These are phyloP conservation scores for Rubia peregrina DNA, from an alignment of 305 asterid species.

Conservation along the genomic window DNA sequence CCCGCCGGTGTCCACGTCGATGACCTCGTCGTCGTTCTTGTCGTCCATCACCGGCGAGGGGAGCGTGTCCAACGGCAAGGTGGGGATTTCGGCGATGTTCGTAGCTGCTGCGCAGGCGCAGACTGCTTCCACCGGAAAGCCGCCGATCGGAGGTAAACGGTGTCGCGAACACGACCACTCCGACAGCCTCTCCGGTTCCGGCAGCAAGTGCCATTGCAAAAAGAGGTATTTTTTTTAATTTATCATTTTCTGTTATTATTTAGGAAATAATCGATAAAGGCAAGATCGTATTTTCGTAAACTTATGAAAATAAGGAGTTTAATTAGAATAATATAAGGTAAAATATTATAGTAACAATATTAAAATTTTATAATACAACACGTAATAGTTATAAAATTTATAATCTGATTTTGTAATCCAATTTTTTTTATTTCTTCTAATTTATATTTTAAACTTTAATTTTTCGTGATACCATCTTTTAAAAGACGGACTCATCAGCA, in stretches of 20 bases:
- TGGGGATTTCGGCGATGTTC: slow-evolving; percentile 33
- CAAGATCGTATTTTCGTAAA: too few relatives aligned
- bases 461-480: too few relatives aligned
- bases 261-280: too few relatives aligned
- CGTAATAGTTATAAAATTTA: too few relatives aligned
- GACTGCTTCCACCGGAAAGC: slow-evolving; percentile 48
- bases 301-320: too few relatives aligned
- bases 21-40: slow-evolving; percentile 57
- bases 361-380: too few relatives aligned
- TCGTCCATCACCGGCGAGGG: slow-evolving; percentile 81
- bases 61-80: slow-evolving; percentile 62
- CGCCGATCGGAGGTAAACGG: slow-evolving; percentile 52
- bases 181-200: slow-evolving; percentile 35
- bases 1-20: slow-evolving; percentile 43
- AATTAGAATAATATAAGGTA: too few relatives aligned
- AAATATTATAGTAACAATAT: too few relatives aligned
- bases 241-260: neutral
- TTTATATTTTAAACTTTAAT: too few relatives aligned
- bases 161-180: slow-evolving; percentile 56
- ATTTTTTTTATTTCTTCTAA: too few relatives aligned
- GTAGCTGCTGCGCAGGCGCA: slow-evolving; percentile 34
- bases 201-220: slow-evolving; percentile 62
- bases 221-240: slow-evolving; percentile 38
- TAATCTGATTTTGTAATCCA: too few relatives aligned
- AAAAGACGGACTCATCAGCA: too few relatives aligned